Conservation (phyloP, 2,329 filamentous ascomycete genomes). For the Pyrenochaeta sp. region DNA sequence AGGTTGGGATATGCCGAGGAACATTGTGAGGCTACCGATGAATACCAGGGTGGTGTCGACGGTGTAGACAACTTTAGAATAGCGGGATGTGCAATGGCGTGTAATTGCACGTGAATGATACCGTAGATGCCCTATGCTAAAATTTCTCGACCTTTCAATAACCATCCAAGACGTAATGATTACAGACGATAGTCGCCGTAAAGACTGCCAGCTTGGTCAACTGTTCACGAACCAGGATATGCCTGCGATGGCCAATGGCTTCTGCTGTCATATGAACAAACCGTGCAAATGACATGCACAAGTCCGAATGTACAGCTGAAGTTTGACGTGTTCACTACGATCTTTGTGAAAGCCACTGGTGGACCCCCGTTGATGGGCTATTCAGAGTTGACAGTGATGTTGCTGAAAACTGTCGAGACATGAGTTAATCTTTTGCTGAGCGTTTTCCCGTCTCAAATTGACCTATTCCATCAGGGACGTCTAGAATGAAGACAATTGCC, state of each 20-base stretch:
- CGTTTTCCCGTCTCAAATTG: too few species aligned
- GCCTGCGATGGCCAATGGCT: neutral
- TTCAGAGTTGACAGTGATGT: neutral
- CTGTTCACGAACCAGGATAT: neutral
- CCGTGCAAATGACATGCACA: neutral
- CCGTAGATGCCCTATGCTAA: neutral
- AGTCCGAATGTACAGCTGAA: neutral
- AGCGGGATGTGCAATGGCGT: neutral
- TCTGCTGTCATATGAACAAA: neutral
- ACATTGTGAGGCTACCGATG: conserved; percentile 6
- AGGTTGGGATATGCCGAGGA: neutral
- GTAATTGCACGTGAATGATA: neutral
- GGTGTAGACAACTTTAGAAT: neutral
- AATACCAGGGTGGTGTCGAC: neutral
- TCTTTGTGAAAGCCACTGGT: neutral
- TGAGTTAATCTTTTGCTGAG: neutral
- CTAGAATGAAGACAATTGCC: too few species aligned
- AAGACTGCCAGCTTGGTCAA: neutral
- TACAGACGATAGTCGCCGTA: too few species aligned
- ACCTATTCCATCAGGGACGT: too few species aligned
- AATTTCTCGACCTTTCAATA: neutral
- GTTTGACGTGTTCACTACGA: neutral
- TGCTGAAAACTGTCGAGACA: neutral
- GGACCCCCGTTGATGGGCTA: neutral
- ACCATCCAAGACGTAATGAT: neutral